Percentiles rank a stretch among this genome's conserved stretches.
Conservation (phyloP, 2,329 filamentous ascomycete genomes). For the Chaetomium strumarium region DNA sequence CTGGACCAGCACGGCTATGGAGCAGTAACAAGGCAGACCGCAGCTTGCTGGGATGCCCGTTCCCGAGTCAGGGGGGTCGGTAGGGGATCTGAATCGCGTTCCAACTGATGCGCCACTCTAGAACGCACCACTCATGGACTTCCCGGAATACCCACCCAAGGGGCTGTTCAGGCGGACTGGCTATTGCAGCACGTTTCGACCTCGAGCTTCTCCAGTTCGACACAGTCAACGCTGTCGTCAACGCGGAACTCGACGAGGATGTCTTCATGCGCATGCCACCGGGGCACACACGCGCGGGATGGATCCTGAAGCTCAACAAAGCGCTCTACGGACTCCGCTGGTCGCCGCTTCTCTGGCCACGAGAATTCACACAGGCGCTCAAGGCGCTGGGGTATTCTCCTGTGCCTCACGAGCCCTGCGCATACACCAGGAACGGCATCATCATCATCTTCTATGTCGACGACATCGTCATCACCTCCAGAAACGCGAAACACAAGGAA, state of each 20-base stretch:
- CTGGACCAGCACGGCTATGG: too few relatives aligned
- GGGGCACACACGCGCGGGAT: background rate
- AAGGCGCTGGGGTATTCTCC: background rate
- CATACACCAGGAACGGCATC: constrained; percentile 4
- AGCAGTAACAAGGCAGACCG: too few relatives aligned
- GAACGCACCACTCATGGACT: too few relatives aligned
- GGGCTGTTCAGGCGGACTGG: too few relatives aligned
- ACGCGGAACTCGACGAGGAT: constrained; percentile 10
- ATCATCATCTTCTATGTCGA: constrained; percentile 21
- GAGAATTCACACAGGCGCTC: constrained; percentile 10
- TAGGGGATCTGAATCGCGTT: too few relatives aligned
- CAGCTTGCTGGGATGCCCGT: too few relatives aligned
- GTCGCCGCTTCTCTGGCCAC: constrained; percentile 18
- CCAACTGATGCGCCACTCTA: too few relatives aligned
- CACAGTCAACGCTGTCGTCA: constrained; percentile 20
- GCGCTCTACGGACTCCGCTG: constrained; percentile 18
- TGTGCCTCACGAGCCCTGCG: constrained; percentile 5
- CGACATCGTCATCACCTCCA: constrained; percentile 9
- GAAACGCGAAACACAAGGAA: background rate
- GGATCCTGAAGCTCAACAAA: constrained; percentile 9
- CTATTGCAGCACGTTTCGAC: constrained; percentile 17
- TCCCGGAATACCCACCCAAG: too few relatives aligned
- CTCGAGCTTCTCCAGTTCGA: constrained; percentile 19
- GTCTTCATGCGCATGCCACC: constrained; percentile 15
- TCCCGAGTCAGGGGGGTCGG: too few relatives aligned